phyloP scores from a whole-genome alignment of 768 basidiomycete species.

The Sarcodon aspratus region DNA sequence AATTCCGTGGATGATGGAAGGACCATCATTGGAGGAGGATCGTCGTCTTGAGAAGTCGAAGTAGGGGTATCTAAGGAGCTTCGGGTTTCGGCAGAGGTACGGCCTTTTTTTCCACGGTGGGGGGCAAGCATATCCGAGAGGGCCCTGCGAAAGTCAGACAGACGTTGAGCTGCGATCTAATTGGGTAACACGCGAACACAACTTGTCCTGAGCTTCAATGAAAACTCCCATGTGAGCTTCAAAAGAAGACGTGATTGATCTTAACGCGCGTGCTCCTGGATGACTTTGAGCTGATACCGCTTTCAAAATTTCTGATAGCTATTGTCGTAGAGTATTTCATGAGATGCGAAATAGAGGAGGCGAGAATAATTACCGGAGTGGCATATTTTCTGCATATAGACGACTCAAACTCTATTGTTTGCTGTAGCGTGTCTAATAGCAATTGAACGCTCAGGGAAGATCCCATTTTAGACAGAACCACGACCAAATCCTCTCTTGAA shows the following conservation, averaged over 20 bases:
- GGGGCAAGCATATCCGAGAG: constrained; percentile 84
- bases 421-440: constrained; percentile 78
- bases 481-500: constrained; percentile 71
- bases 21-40: constrained; percentile 47
- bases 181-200: constrained; percentile 9
- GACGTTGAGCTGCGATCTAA: not conserved
- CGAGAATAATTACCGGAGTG: constrained; percentile 38
- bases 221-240: constrained; percentile 90
- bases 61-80: constrained; percentile 17
- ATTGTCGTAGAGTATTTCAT: not conserved
- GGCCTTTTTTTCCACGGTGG: constrained; percentile 53
- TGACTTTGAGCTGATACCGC: constrained; percentile 28
- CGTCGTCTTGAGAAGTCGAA: constrained; percentile 27
- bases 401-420: constrained; percentile 80
- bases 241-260: constrained; percentile 79
- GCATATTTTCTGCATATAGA: constrained; percentile 77
- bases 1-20: constrained; percentile 91
- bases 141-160: constrained; percentile 36
- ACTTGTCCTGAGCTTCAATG: constrained; percentile 96
- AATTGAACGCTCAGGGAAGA: constrained; percentile 63
- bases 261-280: constrained; percentile 37
- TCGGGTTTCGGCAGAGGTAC: constrained; percentile 54
- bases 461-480: constrained; percentile 68
- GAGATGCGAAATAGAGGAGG: too few species aligned
- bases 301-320: constrained; percentile 61